Evolutionary conservation across 306 rosid species (phyloP), one percentile per base, ranked within the genome.

Genomic region (Sesbania bispinosa): DNA sequence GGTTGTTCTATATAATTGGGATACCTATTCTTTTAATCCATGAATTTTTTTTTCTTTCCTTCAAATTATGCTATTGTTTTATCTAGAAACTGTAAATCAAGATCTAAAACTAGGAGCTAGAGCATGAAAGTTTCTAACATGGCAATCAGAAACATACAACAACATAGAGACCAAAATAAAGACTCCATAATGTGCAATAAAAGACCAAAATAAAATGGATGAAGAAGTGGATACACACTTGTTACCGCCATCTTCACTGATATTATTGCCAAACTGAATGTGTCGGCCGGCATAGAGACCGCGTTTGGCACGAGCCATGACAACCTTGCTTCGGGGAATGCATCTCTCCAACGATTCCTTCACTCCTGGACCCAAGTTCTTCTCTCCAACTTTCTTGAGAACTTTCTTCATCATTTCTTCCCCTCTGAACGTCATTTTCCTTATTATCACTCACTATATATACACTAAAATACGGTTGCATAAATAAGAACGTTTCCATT

Each of bases 191-290:
- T n/a, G n/a, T n/a, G n/a, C n/a, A n/a, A n/a, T n/a, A n/a, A n/a
- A n/a, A n/a, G n/a, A n/a, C n/a, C n/a, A 55, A 46, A 47, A 51
- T 3, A 52, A 55, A 57, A 36, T 5, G 69, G 3, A 51, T 26
- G 4, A 18, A 67, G 27, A 30, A 67, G 3, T 8, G 63, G 32
- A 27, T 21, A 80, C 90, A 38, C 50, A 90, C 99, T 91, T 94
- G 88, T 90, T 91, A 41, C 97, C 99, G 19, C 99, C 99, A 52
- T 91, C 97, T 87, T 94, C 99, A 29, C 99, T 91, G 74, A 94
- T 77, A 38, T 69, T 81, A 41, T 94, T 89, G 36, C 97, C 97
- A 16, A 90, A 94, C 80, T 81, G 99, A 74, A 94, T 94, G 71
- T 91, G 99, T 32, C 86, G 74, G 10, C 99, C 97, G 1, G 97